These are phyloP conservation scores for Cochlearia excelsa DNA, from an alignment of 345 rosid species.

Conservation along the genomic window DNA sequence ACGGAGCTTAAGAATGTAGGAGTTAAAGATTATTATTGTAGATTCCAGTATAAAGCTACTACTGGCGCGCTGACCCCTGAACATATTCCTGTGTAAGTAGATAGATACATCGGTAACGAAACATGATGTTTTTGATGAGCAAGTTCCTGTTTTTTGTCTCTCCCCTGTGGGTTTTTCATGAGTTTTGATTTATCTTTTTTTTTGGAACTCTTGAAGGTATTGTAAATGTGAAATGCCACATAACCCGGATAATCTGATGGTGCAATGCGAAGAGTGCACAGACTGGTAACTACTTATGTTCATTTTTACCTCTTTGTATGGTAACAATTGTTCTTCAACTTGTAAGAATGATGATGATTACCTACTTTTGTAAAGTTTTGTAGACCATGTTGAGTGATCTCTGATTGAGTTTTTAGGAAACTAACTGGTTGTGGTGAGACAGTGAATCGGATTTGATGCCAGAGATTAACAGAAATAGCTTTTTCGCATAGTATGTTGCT, in stretches of 20 bases:
- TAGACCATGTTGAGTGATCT: not conserved
- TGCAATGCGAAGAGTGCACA: slow-evolving; percentile 87
- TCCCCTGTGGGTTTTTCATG: slow-evolving; percentile 4
- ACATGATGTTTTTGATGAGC: not conserved
- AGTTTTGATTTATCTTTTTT: slow-evolving; percentile 13
- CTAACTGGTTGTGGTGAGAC: not conserved
- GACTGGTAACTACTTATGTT: slow-evolving; percentile 60
- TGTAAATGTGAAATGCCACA: slow-evolving; percentile 96
- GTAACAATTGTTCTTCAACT: slow-evolving; percentile 2
- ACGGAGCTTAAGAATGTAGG: slow-evolving; percentile 76
- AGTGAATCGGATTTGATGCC: not conserved
- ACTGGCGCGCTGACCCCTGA: slow-evolving; percentile 83
- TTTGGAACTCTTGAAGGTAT: slow-evolving; percentile 48
- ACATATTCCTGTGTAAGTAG: slow-evolving; percentile 86
- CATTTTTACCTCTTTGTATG: slow-evolving; percentile 11
- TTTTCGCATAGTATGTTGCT: not conserved
- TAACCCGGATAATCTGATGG: slow-evolving; percentile 92
- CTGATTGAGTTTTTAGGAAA: not conserved
- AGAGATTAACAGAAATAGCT: not conserved
- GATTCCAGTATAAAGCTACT: slow-evolving; percentile 84
- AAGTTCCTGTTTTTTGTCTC: not conserved
- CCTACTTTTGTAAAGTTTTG: too few species aligned
- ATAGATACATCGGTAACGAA: not conserved
- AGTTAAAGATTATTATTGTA: slow-evolving; percentile 73
- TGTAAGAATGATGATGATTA: not conserved